These are phyloP conservation scores for Silybum marianum DNA, from an alignment of 129 eudicot species.

Conservation along the genomic window DNA sequence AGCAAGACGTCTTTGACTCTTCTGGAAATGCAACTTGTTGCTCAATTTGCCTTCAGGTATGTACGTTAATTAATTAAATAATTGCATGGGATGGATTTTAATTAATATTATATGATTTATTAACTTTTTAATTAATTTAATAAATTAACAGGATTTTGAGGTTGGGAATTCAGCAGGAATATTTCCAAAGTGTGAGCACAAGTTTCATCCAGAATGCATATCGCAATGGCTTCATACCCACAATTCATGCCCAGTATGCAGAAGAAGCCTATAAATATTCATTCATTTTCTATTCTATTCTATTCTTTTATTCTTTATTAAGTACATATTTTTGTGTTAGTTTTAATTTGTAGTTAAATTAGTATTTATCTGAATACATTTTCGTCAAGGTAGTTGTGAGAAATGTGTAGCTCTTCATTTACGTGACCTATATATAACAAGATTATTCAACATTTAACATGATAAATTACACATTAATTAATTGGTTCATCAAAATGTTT, in stretches of 20 bases:
- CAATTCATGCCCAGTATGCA: slow-evolving; percentile 39
- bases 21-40: slow-evolving; percentile 37
- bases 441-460: no score
- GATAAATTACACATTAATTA: no score
- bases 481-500: no score
- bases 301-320: background rate
- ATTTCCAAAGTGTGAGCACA: slow-evolving; percentile 36
- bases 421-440: background rate
- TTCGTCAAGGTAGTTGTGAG: background rate
- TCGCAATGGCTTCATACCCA: slow-evolving; percentile 36
- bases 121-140: background rate
- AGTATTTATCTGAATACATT: background rate
- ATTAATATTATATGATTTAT: background rate
- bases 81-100: no score
- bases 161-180: slow-evolving; percentile 36
- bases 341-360: background rate
- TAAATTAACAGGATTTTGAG: slow-evolving; percentile 29
- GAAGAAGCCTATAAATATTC: slow-evolving; percentile 24
- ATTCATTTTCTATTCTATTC: slow-evolving; percentile 1
- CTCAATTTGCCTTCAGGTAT: slow-evolving; percentile 42
- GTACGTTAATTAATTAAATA: background rate
- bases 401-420: background rate
- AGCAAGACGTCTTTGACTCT: slow-evolving; percentile 18
- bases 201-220: slow-evolving; percentile 39
- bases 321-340: background rate